phyloP scores from a whole-genome alignment of 495 filamentous ascomycete species.

The Aspergillus cavernicola region DNA sequence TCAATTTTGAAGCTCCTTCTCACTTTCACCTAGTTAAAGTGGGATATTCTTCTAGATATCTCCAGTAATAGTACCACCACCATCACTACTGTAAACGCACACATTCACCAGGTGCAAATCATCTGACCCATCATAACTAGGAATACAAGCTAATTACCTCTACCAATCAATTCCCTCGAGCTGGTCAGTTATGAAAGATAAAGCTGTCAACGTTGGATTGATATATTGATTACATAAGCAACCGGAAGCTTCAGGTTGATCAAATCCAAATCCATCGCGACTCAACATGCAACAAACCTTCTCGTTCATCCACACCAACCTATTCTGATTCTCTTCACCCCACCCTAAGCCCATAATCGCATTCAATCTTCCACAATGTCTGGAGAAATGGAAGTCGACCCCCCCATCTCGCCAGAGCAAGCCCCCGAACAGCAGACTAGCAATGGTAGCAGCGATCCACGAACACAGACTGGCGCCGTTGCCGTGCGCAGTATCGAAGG shows the following conservation, averaged over 20 bases:
- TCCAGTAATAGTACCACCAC: too few relatives aligned
- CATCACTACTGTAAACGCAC: too few relatives aligned
- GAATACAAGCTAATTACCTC: too few relatives aligned
- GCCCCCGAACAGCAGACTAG: conserved; percentile 44
- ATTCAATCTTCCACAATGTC: conserved; percentile 47
- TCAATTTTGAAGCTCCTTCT: too few relatives aligned
- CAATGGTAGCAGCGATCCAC: conserved; percentile 58
- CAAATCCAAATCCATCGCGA: neutral
- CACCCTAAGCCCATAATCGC: neutral
- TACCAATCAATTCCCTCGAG: too few relatives aligned
- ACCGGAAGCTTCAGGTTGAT: neutral
- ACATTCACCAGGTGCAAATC: too few relatives aligned
- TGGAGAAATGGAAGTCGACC: conserved; percentile 80
- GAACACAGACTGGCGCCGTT: conserved; percentile 74
- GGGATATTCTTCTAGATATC: too few relatives aligned
- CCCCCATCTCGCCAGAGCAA: conserved; percentile 45
- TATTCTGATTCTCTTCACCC: neutral
- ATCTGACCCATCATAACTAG: too few relatives aligned
- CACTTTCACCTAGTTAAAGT: too few relatives aligned
- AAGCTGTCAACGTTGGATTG: too few relatives aligned
- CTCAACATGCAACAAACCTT: neutral
- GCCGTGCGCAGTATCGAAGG: conserved; percentile 98
- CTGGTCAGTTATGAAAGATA: too few relatives aligned
- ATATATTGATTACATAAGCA: conserved; percentile 7
- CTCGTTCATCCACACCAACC: neutral